Percentiles rank a stretch among this genome's conserved stretches.
These are phyloP conservation scores for Xerocomus amazonicus DNA, from an alignment of 1,284 basidiomycete species.

Conservation along the genomic window DNA sequence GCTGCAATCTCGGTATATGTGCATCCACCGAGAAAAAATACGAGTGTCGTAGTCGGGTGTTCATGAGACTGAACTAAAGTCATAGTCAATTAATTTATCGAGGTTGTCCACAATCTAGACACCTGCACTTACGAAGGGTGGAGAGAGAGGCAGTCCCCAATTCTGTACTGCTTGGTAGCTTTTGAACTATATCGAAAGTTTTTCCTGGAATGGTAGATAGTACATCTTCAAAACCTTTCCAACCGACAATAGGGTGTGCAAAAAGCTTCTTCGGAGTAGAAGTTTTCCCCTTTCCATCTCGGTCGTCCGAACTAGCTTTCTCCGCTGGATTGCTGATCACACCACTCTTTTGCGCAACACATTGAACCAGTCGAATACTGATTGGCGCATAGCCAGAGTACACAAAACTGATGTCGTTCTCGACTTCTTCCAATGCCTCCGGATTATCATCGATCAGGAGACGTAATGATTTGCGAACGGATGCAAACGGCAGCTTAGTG, in stretches of 20 bases:
- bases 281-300: slow-evolving; percentile 36
- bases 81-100: slow-evolving; percentile 7
- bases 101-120: neutral
- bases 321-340: slow-evolving; percentile 74
- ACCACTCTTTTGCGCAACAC: slow-evolving; percentile 85
- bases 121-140: slow-evolving; percentile 42
- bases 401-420: slow-evolving; percentile 92
- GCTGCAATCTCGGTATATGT: slow-evolving; percentile 97
- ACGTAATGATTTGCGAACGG: slow-evolving; percentile 81
- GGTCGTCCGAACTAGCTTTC: slow-evolving; percentile 40
- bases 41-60: slow-evolving; percentile 71
- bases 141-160: slow-evolving; percentile 33
- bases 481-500: slow-evolving; percentile 65
- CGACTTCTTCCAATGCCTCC: slow-evolving; percentile 71
- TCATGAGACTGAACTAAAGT: slow-evolving; percentile 46
- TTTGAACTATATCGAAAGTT: slow-evolving; percentile 78
- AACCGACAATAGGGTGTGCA: slow-evolving; percentile 89
- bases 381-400: slow-evolving; percentile 98
- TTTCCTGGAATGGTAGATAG: slow-evolving; percentile 79
- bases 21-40: slow-evolving; percentile 98
- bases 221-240: slow-evolving; percentile 96
- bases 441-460: slow-evolving; percentile 89
- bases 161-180: slow-evolving; percentile 34
- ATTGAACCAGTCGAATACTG: slow-evolving; percentile 89
- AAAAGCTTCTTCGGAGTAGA: slow-evolving; percentile 50